These are phyloP conservation scores for Aspergillus funiculosus DNA, from an alignment of 495 filamentous ascomycete genomes.

Conservation along the genomic window DNA sequence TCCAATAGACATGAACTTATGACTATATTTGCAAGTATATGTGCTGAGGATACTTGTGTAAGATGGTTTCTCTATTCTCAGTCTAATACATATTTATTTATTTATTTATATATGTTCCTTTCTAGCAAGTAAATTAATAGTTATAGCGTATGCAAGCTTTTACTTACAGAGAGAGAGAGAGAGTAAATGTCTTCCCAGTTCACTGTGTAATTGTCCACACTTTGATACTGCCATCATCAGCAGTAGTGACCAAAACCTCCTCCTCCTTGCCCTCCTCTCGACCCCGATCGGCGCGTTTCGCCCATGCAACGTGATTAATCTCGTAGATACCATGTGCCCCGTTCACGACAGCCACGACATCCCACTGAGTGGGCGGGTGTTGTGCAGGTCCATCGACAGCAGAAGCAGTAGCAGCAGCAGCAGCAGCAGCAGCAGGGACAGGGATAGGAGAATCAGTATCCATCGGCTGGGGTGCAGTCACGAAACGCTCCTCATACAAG, in stretches of 20 bases:
- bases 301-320: slow-evolving; percentile 84
- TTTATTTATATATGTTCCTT: not conserved
- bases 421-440: slow-evolving; percentile 4
- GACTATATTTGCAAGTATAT: not conserved
- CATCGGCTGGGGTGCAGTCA: slow-evolving; percentile 31
- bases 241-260: slow-evolving; percentile 72
- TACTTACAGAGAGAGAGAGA: too few relatives aligned
- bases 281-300: slow-evolving; percentile 39
- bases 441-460: slow-evolving; percentile 26
- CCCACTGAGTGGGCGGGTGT: slow-evolving; percentile 54
- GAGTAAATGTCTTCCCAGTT: slow-evolving; percentile 1
- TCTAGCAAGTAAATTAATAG: not conserved
- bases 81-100: not conserved
- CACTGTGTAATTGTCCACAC: slow-evolving; percentile 54
- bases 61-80: not conserved
- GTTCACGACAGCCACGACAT: slow-evolving; percentile 55
- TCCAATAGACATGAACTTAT: slow-evolving; percentile 15
- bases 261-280: slow-evolving; percentile 42
- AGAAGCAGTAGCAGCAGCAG: too few relatives aligned
- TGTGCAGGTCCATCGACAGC: not conserved
- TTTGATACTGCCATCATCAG: slow-evolving; percentile 72
- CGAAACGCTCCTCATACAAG: slow-evolving; percentile 64
- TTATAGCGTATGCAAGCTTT: too few relatives aligned
- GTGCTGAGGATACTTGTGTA: not conserved
- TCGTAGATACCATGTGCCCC: slow-evolving; percentile 86